Evolutionary conservation across 2,329 filamentous ascomycete genomes (phyloP), one percentile per base, ranked within the genome.

Genomic region (Dactylellina cionopaga): DNA sequence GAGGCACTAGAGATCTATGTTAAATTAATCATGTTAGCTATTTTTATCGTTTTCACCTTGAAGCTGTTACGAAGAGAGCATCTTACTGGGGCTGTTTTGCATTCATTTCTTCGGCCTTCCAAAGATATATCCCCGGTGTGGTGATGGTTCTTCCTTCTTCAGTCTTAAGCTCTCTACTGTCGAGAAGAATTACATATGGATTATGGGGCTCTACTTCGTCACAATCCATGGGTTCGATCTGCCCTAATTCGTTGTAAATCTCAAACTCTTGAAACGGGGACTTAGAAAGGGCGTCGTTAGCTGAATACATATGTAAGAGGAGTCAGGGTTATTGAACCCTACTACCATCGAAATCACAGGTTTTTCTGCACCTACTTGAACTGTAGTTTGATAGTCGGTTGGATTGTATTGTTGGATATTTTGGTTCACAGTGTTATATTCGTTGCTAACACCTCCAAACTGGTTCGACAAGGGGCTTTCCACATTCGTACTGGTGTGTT

Each of bases 101-200:
- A 27, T 46, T 27, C 17, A 52, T 29, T 9, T 58, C 46, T n/a
- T 72, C 68, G 15, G 54, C 31, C 13, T 72, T 59, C 68, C 68
- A 65, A 24, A 72, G 68, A 72, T 72, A 72, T 59, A 72, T 65
- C 59, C 68, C 54, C 29, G 68, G 68, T n/a, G 59, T 72, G 1
- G 39, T 59, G 3, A 60, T 15, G 9, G 5, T 31, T 24, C n/a
- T 54, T 41, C 59, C 68, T 35, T 54, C n/a, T 33, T 44, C 22
- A 31, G 44, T 60, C 31, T 49, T 39, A 19, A 49, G n/a, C 31
- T 65, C 27, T 37, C 44, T 52, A 19, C 68, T 31, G 22, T 60
- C 39, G 15, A 72, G 59, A 10, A 72, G 46, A 41, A 72, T 49
- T 41, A 65, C 52, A 35, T 60, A 72, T 33, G 59, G 52, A 17